These are phyloP conservation scores for Scleroderma bovista DNA, from an alignment of 768 basidiomycete genomes.

Conservation along the genomic window DNA sequence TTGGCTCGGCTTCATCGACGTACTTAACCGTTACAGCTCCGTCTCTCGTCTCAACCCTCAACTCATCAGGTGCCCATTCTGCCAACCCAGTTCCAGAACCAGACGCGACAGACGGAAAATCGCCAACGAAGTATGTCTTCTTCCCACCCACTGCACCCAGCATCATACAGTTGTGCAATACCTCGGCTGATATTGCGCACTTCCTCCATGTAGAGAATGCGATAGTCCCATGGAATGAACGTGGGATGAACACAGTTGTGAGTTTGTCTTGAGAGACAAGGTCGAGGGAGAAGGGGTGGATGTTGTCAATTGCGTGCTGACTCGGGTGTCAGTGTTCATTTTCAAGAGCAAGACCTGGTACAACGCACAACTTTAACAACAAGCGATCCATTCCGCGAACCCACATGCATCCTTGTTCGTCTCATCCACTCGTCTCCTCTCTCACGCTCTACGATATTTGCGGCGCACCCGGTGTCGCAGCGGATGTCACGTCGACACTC, in stretches of 20 bases:
- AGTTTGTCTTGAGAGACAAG: too few relatives aligned
- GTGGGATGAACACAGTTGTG: too few relatives aligned
- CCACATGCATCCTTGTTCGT: background rate
- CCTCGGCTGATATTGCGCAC: slow-evolving; percentile 27
- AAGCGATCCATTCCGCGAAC: slow-evolving; percentile 1
- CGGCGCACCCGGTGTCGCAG: too few relatives aligned
- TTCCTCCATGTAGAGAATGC: slow-evolving; percentile 25
- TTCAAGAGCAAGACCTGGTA: slow-evolving; percentile 4
- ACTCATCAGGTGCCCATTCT: slow-evolving; percentile 38
- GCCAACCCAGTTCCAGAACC: too few relatives aligned
- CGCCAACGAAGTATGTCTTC: too few relatives aligned
- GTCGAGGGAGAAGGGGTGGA: too few relatives aligned
- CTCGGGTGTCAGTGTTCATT: too few relatives aligned
- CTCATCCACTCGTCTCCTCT: too few relatives aligned
- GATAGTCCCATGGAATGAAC: slow-evolving; percentile 34
- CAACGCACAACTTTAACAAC: slow-evolving; percentile 9
- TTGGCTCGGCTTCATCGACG: slow-evolving; percentile 27
- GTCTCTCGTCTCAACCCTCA: slow-evolving; percentile 31
- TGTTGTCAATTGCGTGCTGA: too few relatives aligned
- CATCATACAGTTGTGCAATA: slow-evolving; percentile 25
- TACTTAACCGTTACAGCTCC: slow-evolving; percentile 35
- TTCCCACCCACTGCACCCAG: slow-evolving; percentile 30
- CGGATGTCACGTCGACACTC: too few relatives aligned
- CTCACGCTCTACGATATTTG: too few relatives aligned
- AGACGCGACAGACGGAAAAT: slow-evolving; percentile 27